Percentiles rank a stretch among this genome's conserved stretches.
These are phyloP conservation scores for Candida argentea DNA, from an alignment of 805 yeast species.

Conservation along the genomic window DNA sequence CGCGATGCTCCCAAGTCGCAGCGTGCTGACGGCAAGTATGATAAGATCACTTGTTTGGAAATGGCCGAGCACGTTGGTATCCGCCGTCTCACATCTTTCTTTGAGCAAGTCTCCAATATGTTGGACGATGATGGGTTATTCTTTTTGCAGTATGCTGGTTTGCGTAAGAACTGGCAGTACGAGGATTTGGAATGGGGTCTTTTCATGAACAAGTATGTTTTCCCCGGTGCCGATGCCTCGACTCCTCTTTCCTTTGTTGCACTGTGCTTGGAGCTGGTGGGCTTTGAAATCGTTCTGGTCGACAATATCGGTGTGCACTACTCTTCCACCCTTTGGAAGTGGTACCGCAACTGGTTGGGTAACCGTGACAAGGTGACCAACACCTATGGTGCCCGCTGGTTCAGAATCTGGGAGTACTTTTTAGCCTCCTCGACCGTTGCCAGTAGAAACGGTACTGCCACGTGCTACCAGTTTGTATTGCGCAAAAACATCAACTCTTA, in stretches of 20 bases:
- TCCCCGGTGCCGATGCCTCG: slow-evolving; percentile 97
- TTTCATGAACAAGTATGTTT: slow-evolving; percentile 90
- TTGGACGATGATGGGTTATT: slow-evolving; percentile 88
- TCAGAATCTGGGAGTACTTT: slow-evolving; percentile 87
- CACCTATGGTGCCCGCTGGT: slow-evolving; percentile 87
- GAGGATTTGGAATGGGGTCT: slow-evolving; percentile 92
- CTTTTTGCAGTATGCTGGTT: slow-evolving; percentile 81
- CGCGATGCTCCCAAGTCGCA: slow-evolving; percentile 75
- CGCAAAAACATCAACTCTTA: slow-evolving; percentile 82
- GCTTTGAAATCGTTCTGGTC: slow-evolving; percentile 73
- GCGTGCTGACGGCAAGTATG: slow-evolving; percentile 41
- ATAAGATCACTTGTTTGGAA: slow-evolving; percentile 84
- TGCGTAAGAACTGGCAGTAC: slow-evolving; percentile 89
- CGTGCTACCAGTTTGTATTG: slow-evolving; percentile 83
- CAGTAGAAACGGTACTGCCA: slow-evolving; percentile 88
- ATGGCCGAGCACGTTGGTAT: slow-evolving; percentile 97
- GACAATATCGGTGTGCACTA: slow-evolving; percentile 92
- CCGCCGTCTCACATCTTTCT: slow-evolving; percentile 66
- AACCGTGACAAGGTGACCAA: slow-evolving; percentile 66
- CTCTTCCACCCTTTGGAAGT: slow-evolving; percentile 83
- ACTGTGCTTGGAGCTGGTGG: slow-evolving; percentile 67
- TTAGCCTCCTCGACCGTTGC: slow-evolving; percentile 73
- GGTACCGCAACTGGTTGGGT: slow-evolving; percentile 91
- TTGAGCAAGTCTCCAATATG: slow-evolving; percentile 74
- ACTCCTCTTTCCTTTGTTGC: slow-evolving; percentile 84